Evolutionary conservation across 352 stramenopile species (phyloP).

Genomic region (Phytophthora fragariaefolia): DNA sequence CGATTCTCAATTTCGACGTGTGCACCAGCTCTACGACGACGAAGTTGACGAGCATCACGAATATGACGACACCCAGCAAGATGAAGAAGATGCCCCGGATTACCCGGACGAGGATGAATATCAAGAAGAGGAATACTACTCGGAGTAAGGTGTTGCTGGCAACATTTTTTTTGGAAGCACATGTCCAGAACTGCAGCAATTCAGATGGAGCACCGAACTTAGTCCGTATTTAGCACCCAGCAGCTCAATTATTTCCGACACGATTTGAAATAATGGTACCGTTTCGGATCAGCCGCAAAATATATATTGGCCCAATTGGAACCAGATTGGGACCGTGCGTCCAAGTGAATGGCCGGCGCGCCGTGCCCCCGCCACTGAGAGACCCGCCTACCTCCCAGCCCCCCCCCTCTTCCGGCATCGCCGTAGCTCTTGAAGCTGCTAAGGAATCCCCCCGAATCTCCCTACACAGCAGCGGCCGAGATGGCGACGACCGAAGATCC

Average conservation of each 20-base stretch:
- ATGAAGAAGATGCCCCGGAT: conserved; percentile 26
- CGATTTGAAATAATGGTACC: no score
- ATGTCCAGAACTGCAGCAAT: no score
- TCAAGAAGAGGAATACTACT: conserved; percentile 27
- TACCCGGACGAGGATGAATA: conserved; percentile 32
- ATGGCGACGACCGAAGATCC: conserved; percentile 34
- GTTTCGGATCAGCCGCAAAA: no score
- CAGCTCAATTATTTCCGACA: neutral
- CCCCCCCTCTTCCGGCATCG: neutral
- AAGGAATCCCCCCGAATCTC: neutral
- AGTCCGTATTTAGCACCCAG: neutral
- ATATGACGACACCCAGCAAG: conserved; percentile 22
- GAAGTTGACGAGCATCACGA: conserved; percentile 32
- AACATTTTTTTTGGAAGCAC: neutral
- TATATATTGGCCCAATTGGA: neutral
- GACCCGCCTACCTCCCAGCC: conserved; percentile 1
- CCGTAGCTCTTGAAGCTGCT: conserved; percentile 8
- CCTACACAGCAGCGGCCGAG: neutral
- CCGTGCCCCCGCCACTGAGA: conserved; percentile 14
- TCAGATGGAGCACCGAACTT: no score
- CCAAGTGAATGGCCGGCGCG: conserved; percentile 31
- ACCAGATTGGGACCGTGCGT: conserved; percentile 1
- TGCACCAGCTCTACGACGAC: conserved; percentile 32
- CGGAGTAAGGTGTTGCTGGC: neutral
- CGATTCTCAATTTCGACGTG: conserved; percentile 21